Base-by-base conservation (phyloP, 192 early-diverging fungal species). In the Fimicolochytrium jonesii region DNA sequence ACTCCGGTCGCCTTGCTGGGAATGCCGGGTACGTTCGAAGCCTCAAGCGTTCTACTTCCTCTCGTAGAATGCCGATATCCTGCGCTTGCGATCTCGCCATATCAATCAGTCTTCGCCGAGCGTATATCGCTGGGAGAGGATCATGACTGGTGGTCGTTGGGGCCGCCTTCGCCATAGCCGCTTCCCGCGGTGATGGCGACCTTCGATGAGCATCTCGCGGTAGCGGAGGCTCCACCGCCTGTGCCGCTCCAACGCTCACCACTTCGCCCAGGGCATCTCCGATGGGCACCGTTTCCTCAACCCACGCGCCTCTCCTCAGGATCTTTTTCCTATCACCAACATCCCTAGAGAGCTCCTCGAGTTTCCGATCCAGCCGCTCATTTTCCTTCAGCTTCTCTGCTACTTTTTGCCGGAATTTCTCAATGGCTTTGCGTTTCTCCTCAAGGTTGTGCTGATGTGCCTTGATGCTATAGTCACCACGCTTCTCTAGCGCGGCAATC, bases 21-120 rank as follows among this genome's bases (percentile, higher is more conserved):
- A 85, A 85, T 6, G 80, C 80, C n/a, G 83, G 83, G 49, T 80
- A 85, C 13, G 83, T 85, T 45, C 78, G 32, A 23, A 85, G 54
- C 39, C 83, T 51, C 48, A 85, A 56, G 25, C 79, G 35, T 55
- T 85, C 79, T 15, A 84, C 74, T 53, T 85, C 83, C 41, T 77
- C 75, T 25, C 79, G 39, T 35, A 85, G 66, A 37, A 81, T 78
- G 17, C 79, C 73, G 51, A 85, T 79, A 55, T 85, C 83, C 50
- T 85, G 80, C n/a, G 81, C 77, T 42, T 85, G 81, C 17, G 74
- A 74, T 46, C 78, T 79, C 10, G 83, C 83, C 6, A 85, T 59
- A 58, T 85, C 83, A 4, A 78, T 68, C 37, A 85, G 56, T 17
- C 72, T 29, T 36, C 82, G 18, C 28, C 82, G 58, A 6, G 69